phyloP scores from a whole-genome alignment of 345 rosid genomes.

The Heritiera littoralis region DNA sequence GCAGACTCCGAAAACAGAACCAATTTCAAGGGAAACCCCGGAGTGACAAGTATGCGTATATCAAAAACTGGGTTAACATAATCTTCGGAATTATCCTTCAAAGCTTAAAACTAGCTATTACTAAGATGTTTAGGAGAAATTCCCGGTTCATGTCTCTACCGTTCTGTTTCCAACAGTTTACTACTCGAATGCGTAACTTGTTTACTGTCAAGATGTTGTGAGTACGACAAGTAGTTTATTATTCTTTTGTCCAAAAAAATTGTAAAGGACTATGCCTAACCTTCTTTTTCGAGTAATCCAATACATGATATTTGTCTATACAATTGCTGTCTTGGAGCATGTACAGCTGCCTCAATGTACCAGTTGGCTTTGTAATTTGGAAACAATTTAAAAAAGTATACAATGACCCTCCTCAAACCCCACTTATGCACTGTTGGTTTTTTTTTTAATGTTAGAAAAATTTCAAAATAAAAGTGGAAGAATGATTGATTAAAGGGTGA shows the following conservation, averaged over 20 bases:
- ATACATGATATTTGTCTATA: background rate
- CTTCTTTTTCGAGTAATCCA: background rate
- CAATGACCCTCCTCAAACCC: too few relatives aligned
- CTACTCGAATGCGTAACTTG: background rate
- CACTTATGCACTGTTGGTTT: too few relatives aligned
- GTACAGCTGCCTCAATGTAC: background rate
- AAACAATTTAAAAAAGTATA: too few relatives aligned
- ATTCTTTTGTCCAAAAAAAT: background rate
- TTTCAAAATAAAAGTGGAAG: too few relatives aligned
- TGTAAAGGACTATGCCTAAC: background rate
- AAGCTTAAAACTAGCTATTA: background rate
- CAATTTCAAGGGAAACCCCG: background rate
- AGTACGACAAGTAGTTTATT: background rate
- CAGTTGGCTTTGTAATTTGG: background rate
- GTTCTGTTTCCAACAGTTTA: background rate
- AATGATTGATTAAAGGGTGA: too few relatives aligned
- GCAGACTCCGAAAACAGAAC: background rate
- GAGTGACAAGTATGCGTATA: background rate
- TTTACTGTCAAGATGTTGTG: background rate
- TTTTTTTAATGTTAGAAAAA: too few relatives aligned
- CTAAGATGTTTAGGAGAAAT: slow-evolving; percentile 2
- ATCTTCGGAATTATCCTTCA: slow-evolving; percentile 6
- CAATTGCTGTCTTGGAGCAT: background rate
- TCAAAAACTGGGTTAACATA: background rate
- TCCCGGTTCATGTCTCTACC: slow-evolving; percentile 7